Evolutionary conservation across 495 filamentous ascomycete species (phyloP), one percentile per base, ranked within the genome.

Genomic region (Hypoxylon perforatum): DNA sequence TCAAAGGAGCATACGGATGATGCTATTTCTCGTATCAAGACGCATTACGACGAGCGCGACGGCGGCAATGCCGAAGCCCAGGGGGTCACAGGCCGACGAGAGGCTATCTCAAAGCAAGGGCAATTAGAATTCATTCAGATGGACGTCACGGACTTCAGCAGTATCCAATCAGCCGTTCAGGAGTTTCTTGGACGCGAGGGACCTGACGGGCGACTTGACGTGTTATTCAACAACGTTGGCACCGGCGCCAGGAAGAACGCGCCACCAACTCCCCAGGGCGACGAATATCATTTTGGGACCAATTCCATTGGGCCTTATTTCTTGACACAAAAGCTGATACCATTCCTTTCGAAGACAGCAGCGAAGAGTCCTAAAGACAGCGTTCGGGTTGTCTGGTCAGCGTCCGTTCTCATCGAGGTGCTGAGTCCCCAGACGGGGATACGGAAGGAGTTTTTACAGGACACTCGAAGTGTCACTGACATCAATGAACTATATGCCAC

Each of bases 331-430:
- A 68, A 77, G 21, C 79, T 87, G 1, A 68, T 66, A 4, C 81
- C 83, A 0, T 49, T 62, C 6, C 39, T 67, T 14, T 19, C n/a
- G 30, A 66, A 56, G 69, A 78, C 35, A 51, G 77, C 70, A 64
- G 22, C 35, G 18, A 36, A 41, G 23, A 46, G 35, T 5, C 74
- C 76, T 0, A 48, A 72, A 3, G 42, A 45, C 47, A 3, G 55
- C 28, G 77, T 81, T 1, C 69, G 81, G 1, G 76, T 82, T 9
- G 73, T 78, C 33, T 85, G 82, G 81, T 59, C 75, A 19, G 39
- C 52, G 0, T 72, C 67, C 1, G 57, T 62, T 21, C 63, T 64
- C 21, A 67, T 69, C 12, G 76, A 77, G n/a, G 25, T 67, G 12
- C 48, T 61, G 5, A 61, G 72, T 5, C 79, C 79, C 0, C 60